phyloP scores from a whole-genome alignment of 73 alveolate genomes.

The Tetrahymena malaccensis region DNA sequence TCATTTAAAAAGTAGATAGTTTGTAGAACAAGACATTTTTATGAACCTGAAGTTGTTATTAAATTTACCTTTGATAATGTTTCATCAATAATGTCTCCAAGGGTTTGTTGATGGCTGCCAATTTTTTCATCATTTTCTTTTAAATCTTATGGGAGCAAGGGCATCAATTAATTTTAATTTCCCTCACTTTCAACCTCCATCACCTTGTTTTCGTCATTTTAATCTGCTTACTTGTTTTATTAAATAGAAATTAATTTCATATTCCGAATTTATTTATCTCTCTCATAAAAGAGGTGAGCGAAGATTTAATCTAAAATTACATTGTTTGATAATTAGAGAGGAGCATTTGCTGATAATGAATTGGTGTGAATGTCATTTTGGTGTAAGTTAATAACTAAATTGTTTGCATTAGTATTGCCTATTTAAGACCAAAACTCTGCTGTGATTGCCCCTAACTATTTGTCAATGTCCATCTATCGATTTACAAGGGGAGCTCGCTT shows the following conservation, averaged over 20 bases:
- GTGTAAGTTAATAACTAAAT: background rate
- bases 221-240: background rate
- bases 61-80: background rate
- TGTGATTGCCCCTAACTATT: background rate
- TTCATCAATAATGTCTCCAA: background rate
- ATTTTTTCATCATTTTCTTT: background rate
- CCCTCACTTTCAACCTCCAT: background rate
- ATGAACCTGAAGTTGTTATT: background rate
- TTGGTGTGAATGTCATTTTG: background rate
- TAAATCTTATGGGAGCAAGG: background rate
- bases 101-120: background rate
- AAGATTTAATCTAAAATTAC: background rate
- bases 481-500: slow-evolving; percentile 2
- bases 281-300: background rate
- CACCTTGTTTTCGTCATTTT: background rate
- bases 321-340: background rate
- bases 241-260: background rate
- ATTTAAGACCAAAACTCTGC: background rate
- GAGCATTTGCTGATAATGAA: background rate
- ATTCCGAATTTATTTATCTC: background rate
- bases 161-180: background rate
- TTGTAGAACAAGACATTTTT: background rate
- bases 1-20: background rate
- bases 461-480: background rate
- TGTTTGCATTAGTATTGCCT: background rate